phyloP scores from a whole-genome alignment of 306 rosid genomes.

The Morella rubra region DNA sequence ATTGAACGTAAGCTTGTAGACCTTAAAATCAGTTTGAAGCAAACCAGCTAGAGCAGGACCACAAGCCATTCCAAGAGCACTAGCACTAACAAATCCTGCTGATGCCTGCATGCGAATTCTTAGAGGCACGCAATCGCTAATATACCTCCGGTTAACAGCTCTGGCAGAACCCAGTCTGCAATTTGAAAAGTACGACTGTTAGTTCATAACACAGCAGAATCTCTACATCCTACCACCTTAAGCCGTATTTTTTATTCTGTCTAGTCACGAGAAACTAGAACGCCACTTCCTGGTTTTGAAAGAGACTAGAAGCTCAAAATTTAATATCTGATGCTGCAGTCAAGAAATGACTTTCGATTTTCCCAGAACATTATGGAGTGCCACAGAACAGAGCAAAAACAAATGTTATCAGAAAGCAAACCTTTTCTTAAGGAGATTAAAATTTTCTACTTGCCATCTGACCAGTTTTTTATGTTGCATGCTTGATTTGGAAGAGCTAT shows the following conservation, averaged over 20 bases:
- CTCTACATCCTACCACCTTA: conserved; percentile 9
- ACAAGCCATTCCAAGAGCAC: conserved; percentile 99
- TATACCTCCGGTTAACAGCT: conserved; percentile 97
- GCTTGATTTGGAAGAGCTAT: neutral
- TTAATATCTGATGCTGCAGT: too few species aligned
- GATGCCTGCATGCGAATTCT: conserved; percentile 95
- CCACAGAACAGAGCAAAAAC: neutral
- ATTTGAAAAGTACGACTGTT: conserved; percentile 16
- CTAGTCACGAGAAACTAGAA: neutral
- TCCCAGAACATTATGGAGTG: neutral
- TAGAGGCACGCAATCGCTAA: conserved; percentile 93
- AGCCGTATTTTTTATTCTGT: neutral
- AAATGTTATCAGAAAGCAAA: neutral
- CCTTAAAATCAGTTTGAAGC: conserved; percentile 76
- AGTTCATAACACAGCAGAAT: conserved; percentile 4
- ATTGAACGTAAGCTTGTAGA: conserved; percentile 81
- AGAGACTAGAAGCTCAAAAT: too few species aligned
- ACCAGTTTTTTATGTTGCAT: neutral
- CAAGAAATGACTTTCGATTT: too few species aligned
- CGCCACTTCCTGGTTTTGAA: too few species aligned
- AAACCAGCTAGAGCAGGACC: conserved; percentile 98
- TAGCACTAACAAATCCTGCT: conserved; percentile 97
- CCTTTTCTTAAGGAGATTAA: neutral
- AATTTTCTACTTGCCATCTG: neutral
- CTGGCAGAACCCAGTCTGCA: conserved; percentile 96